Conservation (phyloP, 768 basidiomycete genomes). For the Mycena olivaceomarginata region DNA sequence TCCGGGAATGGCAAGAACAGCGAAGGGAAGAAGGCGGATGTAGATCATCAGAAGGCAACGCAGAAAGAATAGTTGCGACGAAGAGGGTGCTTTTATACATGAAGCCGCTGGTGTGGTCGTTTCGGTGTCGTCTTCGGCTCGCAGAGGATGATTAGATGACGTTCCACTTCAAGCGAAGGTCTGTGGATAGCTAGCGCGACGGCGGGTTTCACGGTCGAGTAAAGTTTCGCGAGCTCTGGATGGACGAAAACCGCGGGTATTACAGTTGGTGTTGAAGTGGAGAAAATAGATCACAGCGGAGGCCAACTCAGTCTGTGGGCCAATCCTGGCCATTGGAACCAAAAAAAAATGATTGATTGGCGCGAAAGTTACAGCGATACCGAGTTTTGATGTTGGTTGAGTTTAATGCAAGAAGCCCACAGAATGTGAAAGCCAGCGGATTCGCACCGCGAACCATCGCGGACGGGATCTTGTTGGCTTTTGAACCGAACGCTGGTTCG, state of each 20-base stretch:
- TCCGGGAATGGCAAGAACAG: background rate
- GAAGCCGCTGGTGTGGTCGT: background rate
- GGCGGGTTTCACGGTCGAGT: slow-evolving; percentile 1
- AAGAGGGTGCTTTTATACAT: background rate
- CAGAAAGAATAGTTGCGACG: background rate
- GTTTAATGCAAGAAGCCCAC: too few species aligned
- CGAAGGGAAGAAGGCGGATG: background rate
- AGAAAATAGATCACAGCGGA: background rate
- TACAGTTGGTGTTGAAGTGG: background rate
- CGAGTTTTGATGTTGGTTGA: too few species aligned
- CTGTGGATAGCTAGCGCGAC: background rate
- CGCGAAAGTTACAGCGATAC: too few species aligned
- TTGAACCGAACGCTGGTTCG: too few species aligned
- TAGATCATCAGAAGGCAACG: background rate
- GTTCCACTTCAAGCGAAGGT: background rate
- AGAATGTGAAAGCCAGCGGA: too few species aligned
- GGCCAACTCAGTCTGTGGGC: background rate
- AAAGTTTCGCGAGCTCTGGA: background rate
- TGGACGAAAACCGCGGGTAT: background rate
- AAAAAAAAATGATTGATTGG: background rate
- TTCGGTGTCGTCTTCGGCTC: slow-evolving; percentile 16
- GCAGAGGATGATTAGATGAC: background rate
- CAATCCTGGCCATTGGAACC: background rate
- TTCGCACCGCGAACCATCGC: too few species aligned
- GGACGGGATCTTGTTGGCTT: too few species aligned